Evolutionary conservation across 805 yeast genomes (phyloP).

Genomic region (Starmerella geochares): DNA sequence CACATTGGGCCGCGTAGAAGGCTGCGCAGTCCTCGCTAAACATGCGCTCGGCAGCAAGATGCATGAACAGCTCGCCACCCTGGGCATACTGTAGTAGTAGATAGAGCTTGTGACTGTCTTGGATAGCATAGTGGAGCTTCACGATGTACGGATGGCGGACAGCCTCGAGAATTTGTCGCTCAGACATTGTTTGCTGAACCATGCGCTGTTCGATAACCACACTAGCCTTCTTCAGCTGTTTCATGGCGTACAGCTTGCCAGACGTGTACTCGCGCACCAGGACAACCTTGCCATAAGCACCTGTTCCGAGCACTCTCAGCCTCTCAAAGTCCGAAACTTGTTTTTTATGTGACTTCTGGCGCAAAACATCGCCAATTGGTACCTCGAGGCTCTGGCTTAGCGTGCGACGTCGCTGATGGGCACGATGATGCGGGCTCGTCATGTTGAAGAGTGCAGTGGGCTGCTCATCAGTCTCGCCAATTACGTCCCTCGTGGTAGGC

Average conservation of each 20-base stretch:
- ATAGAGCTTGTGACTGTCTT: constrained; percentile 67
- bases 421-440: not conserved
- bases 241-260: constrained; percentile 69
- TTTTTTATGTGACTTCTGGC: constrained; percentile 24
- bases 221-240: constrained; percentile 73
- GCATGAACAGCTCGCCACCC: constrained; percentile 77
- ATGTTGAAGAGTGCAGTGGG: not conserved
- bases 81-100: constrained; percentile 69
- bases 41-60: constrained; percentile 42
- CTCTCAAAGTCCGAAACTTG: constrained; percentile 52
- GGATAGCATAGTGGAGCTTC: constrained; percentile 70
- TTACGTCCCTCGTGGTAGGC: not conserved
- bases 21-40: constrained; percentile 56
- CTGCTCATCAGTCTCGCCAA: constrained; percentile 3
- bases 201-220: constrained; percentile 50
- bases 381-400: constrained; percentile 37
- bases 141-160: constrained; percentile 75
- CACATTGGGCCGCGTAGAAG: constrained; percentile 71
- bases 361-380: constrained; percentile 34
- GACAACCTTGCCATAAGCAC: constrained; percentile 81
- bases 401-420: constrained; percentile 21
- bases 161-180: constrained; percentile 59
- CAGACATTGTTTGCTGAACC: constrained; percentile 70
- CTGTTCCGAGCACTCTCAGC: constrained; percentile 69
- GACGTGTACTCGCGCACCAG: constrained; percentile 57